Base-by-base conservation (phyloP, 2,329 filamentous ascomycete genomes). In the Acrocalymma vagum region DNA sequence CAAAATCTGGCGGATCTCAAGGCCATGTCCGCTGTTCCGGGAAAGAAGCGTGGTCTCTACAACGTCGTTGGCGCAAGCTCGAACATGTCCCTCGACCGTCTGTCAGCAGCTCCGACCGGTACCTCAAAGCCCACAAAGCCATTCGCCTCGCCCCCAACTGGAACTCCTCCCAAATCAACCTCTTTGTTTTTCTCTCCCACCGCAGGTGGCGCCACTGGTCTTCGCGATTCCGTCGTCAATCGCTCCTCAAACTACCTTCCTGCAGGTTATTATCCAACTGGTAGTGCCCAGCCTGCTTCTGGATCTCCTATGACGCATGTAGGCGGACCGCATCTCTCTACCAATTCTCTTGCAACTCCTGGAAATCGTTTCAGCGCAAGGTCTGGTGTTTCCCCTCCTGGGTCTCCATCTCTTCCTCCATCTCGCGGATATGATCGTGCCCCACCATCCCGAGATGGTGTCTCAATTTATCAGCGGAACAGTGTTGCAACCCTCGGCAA, bases 171-270 rank as follows among this genome's bases (percentile, higher is more conserved):
- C 57, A 63, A 52, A 42, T 49, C 45, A 17, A 53, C 55, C 23
- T 89, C 87, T 48, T 78, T 97, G 11, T 99, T 99, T 81, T 99
- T 96, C 77, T 96, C 91, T 6, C 94, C 94, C 0, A 97, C 94
- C 0, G 92, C 92, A 2, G 83, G 82, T 25, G 62, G 64, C 16
- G 55, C 62, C 6, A 74, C 81, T 6, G 76, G 78, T 42, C 75
- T 74, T 46, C 72, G 78, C 25, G 55, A 66, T 33, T 62, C 60
- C 21, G 73, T 74, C 29, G 73, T 72, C 29, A 81, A 81, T 51
- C 86, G 92, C 37, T 83, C 82, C 44, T 95, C 90, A 1, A 78
- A 78, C n/a, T 95, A 93, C 65, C 78, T 96, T 14, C 93, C 93
- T 11, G 87, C 93, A 3, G 93, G 93, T 1, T 96, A 95, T 73